Percentiles rank a stretch among this genome's conserved stretches.
These are phyloP conservation scores for Alnus rubra DNA, from an alignment of 306 rosid species.

Conservation along the genomic window DNA sequence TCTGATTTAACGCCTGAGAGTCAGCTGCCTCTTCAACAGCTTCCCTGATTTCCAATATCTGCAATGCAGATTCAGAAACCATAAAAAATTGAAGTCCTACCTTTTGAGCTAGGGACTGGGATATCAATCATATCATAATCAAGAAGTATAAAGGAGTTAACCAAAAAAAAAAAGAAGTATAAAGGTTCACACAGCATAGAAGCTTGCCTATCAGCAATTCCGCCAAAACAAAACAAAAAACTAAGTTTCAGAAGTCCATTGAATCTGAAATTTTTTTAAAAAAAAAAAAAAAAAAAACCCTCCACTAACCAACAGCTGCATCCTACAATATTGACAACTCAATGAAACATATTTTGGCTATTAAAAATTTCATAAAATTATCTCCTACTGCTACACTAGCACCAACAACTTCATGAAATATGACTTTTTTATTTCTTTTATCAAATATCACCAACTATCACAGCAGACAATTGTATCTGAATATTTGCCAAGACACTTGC, in stretches of 20 bases:
- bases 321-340: background rate
- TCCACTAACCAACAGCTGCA: background rate
- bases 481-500: background rate
- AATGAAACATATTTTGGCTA: background rate
- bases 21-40: slow-evolving; percentile 83
- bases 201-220: background rate
- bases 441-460: background rate
- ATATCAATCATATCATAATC: background rate
- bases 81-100: background rate
- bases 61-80: slow-evolving; percentile 29
- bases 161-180: background rate
- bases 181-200: background rate
- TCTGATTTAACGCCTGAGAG: slow-evolving; percentile 56
- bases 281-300: background rate
- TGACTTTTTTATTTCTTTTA: background rate
- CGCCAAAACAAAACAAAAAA: background rate
- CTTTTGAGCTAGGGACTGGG: background rate
- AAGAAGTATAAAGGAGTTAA: background rate
- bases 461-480: background rate
- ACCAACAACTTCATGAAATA: background rate
- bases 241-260: background rate
- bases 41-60: slow-evolving; percentile 96
- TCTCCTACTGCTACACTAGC: background rate
- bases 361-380: slow-evolving; percentile 1
- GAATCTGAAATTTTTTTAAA: too few relatives aligned